Percentiles rank a stretch among this genome's conserved stretches.
Conservation (phyloP, 225 moss, liverwort and hornwort species). For the Sphagnum contortum region DNA sequence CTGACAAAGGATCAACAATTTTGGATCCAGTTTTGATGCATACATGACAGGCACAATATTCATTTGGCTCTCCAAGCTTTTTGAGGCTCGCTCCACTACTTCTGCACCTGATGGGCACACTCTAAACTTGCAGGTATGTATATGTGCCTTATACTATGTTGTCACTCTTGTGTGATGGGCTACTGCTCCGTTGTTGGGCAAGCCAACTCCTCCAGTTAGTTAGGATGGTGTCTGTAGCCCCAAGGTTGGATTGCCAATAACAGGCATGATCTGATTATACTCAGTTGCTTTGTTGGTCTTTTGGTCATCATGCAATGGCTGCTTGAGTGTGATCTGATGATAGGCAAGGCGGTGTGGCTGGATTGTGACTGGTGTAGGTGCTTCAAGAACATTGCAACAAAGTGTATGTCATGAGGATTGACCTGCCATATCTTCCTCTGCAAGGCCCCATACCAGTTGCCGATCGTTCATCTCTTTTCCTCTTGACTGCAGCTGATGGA, state of each 20-base stretch:
- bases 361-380: constrained; percentile 9
- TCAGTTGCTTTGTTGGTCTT: too few relatives aligned
- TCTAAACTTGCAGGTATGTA: constrained; percentile 22
- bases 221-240: too few relatives aligned
- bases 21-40: constrained; percentile 71
- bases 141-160: too few relatives aligned
- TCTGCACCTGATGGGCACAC: constrained; percentile 12
- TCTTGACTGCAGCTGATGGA: constrained; percentile 28
- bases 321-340: too few relatives aligned
- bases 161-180: too few relatives aligned
- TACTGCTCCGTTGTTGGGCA: too few relatives aligned
- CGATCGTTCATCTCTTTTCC: constrained; percentile 40
- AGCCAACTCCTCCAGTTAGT: too few relatives aligned
- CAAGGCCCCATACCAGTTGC: constrained; percentile 36
- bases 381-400: constrained; percentile 30
- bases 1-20: constrained; percentile 1
- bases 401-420: constrained; percentile 34
- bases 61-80: constrained; percentile 48
- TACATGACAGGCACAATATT: constrained; percentile 83
- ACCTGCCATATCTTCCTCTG: constrained; percentile 39
- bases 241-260: too few relatives aligned
- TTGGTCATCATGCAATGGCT: too few relatives aligned
- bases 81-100: constrained; percentile 25
- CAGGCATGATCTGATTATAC: too few relatives aligned
- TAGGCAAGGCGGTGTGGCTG: too few relatives aligned